Conservation (phyloP, 345 rosid species). For the Boechera retrofracta region DNA sequence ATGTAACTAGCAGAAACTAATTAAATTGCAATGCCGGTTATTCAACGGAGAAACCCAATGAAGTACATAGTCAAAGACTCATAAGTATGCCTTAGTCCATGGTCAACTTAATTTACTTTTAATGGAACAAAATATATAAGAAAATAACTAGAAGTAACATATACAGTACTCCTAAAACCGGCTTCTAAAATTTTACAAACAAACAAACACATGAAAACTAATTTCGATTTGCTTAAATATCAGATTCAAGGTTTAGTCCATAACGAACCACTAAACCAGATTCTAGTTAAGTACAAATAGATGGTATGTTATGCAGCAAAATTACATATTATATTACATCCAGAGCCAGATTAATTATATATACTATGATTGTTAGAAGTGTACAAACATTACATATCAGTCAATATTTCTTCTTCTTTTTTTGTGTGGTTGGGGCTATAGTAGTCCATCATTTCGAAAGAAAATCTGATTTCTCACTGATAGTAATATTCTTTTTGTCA, state of each 20-base stretch:
- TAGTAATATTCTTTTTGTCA: not conserved
- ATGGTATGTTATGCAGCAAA: not conserved
- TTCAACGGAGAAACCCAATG: constrained; percentile 16
- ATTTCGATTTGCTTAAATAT: not conserved
- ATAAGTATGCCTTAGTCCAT: not conserved
- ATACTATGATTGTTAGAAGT: not conserved
- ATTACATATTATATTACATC: not conserved
- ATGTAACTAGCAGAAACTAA: no score
- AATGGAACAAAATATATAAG: not conserved
- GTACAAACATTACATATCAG: not conserved
- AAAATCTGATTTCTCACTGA: not conserved
- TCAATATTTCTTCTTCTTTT: not conserved
- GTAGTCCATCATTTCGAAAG: not conserved
- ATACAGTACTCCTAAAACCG: not conserved
- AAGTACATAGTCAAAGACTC: not conserved
- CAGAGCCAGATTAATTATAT: constrained; percentile 13
- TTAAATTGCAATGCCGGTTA: not conserved
- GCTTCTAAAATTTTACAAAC: not conserved
- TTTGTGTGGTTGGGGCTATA: not conserved
- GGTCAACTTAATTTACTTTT: not conserved
- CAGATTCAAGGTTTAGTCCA: not conserved
- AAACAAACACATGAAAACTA: not conserved
- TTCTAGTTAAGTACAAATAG: not conserved
- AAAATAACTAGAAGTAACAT: not conserved
- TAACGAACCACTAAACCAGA: not conserved